Evolutionary conservation across 192 early-diverging fungal species (phyloP).

Genomic region (Rhizophagus clarus): DNA sequence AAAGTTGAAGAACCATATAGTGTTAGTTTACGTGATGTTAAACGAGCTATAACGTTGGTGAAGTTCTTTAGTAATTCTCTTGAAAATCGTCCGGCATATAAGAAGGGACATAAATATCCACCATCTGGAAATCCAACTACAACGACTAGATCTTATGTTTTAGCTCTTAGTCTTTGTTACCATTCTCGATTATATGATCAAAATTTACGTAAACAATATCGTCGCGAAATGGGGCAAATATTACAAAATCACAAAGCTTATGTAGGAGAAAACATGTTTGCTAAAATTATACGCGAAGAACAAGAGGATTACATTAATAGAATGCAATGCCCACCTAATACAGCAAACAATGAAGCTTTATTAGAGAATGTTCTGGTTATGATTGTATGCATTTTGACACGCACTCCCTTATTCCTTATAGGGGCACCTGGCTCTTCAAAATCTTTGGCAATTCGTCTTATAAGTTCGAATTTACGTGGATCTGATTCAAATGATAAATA

Average conservation of each 20-base stretch:
- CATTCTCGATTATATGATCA: background rate
- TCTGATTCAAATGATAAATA: slow-evolving; percentile 23
- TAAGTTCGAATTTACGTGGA: slow-evolving; percentile 32
- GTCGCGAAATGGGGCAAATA: background rate
- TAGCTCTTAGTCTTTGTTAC: slow-evolving; percentile 13
- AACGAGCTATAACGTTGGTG: slow-evolving; percentile 7
- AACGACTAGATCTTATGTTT: background rate
- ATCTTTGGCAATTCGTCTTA: slow-evolving; percentile 26
- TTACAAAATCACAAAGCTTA: slow-evolving; percentile 9
- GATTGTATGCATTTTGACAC: slow-evolving; percentile 30
- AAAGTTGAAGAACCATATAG: slow-evolving; percentile 17
- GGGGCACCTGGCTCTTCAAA: slow-evolving; percentile 31
- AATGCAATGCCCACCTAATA: background rate
- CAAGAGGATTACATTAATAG: slow-evolving; percentile 27
- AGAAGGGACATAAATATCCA: background rate
- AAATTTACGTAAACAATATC: background rate
- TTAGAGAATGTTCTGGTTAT: slow-evolving; percentile 25
- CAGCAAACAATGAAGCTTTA: slow-evolving; percentile 12
- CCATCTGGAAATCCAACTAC: background rate
- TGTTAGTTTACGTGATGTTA: slow-evolving; percentile 33
- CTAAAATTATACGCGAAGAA: background rate
- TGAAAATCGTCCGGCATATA: background rate
- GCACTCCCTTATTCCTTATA: slow-evolving; percentile 28
- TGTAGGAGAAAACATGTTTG: background rate
- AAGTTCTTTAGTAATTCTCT: background rate